Evolutionary conservation across 306 rosid species (phyloP), one percentile per base, ranked within the genome.

Genomic region (Glycine tomentella): DNA sequence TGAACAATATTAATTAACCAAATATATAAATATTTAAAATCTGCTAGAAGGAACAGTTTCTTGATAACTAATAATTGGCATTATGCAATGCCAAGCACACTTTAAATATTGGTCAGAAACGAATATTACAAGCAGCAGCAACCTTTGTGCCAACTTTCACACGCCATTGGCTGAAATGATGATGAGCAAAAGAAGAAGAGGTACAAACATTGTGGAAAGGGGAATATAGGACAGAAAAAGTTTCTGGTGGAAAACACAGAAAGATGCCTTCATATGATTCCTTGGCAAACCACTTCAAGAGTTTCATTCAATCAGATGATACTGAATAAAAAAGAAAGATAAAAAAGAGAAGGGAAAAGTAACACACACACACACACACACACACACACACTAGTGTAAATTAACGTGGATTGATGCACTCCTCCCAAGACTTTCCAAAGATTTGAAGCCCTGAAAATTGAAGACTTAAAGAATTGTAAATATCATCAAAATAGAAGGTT

Each of bases 401-500:
- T 38, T 38, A 38, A 81, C 86, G 86, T 58, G 82, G 86, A 69
- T 81, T 84, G 65, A 42, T 81, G 82, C 90, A 81, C 79, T 87
- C 84, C 57, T 84, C 90, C 88, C 90, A 84, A 46, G 90, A 72
- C 75, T 84, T 87, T 69, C 87, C 90, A 78, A 78, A 81, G 84
- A 87, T 81, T 69, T 87, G 90, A 8, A 84, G 82, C 82, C 87
- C 90, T 87, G 84, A 53, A 87, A 80, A 76, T 59, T 74, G 10
- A 75, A 49, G 55, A 71, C 57, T 57, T 44, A 11, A 3, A 61
- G 16, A 77, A 65, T 31, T 68, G 20, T 77, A 44, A 51, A 67
- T 16, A 33, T 71, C 16, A 71, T 71, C 45, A 49, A 71, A 71
- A 50, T 31, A 31, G 45, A 7, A 36, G 40, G 40, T 36, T 36